These are phyloP conservation scores for Fragaria nilgerrensis DNA, from an alignment of 306 rosid genomes.

Conservation along the genomic window DNA sequence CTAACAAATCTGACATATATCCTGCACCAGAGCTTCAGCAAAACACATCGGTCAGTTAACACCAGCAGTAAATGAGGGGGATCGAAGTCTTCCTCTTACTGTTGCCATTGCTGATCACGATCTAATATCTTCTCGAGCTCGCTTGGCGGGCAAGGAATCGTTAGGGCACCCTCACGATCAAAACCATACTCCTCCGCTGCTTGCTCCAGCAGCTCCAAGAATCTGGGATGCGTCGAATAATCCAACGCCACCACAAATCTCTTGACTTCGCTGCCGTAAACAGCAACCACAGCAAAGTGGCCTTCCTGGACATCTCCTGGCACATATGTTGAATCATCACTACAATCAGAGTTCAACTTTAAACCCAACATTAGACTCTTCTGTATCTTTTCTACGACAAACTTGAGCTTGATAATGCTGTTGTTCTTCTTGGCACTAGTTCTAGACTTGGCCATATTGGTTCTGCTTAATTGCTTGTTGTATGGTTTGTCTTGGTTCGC, in stretches of 20 bases:
- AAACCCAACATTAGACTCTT: conserved; percentile 43
- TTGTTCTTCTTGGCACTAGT: conserved; percentile 29
- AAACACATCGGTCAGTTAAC: conserved; percentile 20
- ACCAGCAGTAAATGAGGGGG: not conserved
- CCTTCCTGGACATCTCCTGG: conserved; percentile 81
- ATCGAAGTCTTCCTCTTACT: not conserved
- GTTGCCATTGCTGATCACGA: conserved; percentile 32
- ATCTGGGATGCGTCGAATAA: conserved; percentile 54
- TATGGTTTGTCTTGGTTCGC: not conserved
- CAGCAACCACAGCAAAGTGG: conserved; percentile 74
- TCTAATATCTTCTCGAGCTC: conserved; percentile 56
- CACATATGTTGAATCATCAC: conserved; percentile 30
- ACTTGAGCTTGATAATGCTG: conserved; percentile 50
- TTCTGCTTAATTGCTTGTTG: not conserved
- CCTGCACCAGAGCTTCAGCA: conserved; percentile 34
- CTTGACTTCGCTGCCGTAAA: conserved; percentile 41
- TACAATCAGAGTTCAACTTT: conserved; percentile 1
- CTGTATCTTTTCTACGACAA: conserved; percentile 59
- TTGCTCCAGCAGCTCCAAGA: conserved; percentile 59
- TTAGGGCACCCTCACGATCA: conserved; percentile 68
- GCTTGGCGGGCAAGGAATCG: conserved; percentile 66
- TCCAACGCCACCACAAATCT: conserved; percentile 71
- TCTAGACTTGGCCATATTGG: conserved; percentile 42
- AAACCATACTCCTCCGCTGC: conserved; percentile 86
- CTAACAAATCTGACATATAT: not conserved